Conservation (phyloP, 2,329 filamentous ascomycete species). For the Colletotrichum melonis region DNA sequence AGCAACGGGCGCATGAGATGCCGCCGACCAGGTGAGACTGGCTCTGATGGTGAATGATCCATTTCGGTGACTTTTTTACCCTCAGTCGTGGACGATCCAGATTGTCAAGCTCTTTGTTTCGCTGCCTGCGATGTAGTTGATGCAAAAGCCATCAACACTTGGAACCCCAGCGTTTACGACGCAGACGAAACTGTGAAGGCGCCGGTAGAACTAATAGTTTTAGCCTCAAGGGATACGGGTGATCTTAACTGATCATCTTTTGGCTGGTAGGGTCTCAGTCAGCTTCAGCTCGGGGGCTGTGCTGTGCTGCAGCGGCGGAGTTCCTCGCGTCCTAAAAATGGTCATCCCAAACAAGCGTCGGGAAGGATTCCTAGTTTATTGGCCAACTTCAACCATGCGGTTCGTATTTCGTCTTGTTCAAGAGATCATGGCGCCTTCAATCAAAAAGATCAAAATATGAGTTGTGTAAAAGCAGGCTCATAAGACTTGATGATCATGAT, state of each 20-base stretch:
- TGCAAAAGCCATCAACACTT: not conserved
- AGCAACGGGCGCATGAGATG: conserved; percentile 6
- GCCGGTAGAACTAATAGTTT: not conserved
- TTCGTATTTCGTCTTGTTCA: not conserved
- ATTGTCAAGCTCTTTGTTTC: not conserved
- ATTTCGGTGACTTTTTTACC: not conserved
- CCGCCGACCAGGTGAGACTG: not conserved
- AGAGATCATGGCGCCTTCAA: not conserved
- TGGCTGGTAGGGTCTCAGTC: not conserved
- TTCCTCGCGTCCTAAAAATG: conserved; percentile 12
- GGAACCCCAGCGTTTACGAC: not conserved
- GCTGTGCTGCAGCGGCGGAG: not conserved
- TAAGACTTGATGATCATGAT: not conserved
- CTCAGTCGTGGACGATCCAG: too few species aligned
- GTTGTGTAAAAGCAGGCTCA: not conserved
- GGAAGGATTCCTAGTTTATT: not conserved
- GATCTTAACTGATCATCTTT: not conserved
- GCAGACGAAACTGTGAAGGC: too few species aligned
- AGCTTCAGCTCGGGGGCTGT: not conserved
- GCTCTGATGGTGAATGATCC: not conserved
- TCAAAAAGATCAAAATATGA: not conserved
- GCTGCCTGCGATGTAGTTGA: not conserved
- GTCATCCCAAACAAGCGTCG: not conserved
- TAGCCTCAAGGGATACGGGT: not conserved
- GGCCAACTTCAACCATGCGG: not conserved